Evolutionary conservation across 768 basidiomycete species (phyloP), one percentile per base, ranked within the genome.

Genomic region (Trametopsis cervina): DNA sequence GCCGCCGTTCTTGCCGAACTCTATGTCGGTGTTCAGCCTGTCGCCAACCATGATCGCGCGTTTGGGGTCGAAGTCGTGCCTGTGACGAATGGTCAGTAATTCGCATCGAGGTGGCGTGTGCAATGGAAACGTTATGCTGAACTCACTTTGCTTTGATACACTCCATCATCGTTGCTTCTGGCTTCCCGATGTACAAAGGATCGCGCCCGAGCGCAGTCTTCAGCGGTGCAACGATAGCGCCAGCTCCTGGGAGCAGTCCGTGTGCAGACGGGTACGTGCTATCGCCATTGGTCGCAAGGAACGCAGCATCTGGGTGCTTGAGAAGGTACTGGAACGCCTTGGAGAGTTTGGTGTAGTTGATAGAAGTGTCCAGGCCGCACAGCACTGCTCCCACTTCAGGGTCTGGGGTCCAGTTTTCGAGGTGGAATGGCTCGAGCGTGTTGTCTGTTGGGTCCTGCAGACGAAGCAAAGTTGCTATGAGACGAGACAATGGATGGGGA

Each of bases 41-140:
- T 99, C 95, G 36, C 95, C 95, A 39, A 98, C 74, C 91, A 99
- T 97, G 63, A 98, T 81, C 13, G 94, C 93, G 44, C 82, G 73
- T 51, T 75, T 69, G 37, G 89, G 89, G 66, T 98, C 87, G 63
- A 90, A 93, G 40, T 87, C 63, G 56, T 94, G 81, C 65, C 93
- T 96, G 53, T 18, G 33, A 23, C 11, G 17, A n/a, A 45, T 20
- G 10, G 12, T 46, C 41, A 27, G 44, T 33, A 13, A 36, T n/a
- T n/a, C 39, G 17, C 46, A 38, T 39, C 42, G 27, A 41, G 38
- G 13, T 13, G 5, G 42, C 23, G 24, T 37, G 49, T 20, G 13
- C 27, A n/a, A 22, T 18, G 6, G 23, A 42, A 21, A 40, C 37
- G 33, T 27, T 26, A 26, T 10, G 21, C 10, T 6, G 24, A 17